Base-by-base conservation (phyloP, 129 eudicot species). In the Logfia minima region DNA sequence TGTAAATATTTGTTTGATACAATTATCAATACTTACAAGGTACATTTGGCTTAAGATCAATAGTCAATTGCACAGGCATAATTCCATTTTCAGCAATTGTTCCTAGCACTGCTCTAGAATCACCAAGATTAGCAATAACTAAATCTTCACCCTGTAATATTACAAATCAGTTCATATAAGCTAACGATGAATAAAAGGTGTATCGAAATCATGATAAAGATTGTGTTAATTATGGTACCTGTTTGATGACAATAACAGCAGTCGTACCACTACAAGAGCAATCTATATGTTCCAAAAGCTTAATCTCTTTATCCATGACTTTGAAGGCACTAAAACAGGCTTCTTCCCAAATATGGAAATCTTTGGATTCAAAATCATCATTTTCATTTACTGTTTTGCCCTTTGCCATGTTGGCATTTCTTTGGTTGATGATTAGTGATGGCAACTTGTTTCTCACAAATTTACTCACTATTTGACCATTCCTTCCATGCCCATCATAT, bases 41-140 rank as follows among this genome's bases (percentile, higher is more conserved):
- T 65, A 86, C 77, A 24, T 88, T 83, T 60, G 99, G 99, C 84
- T 94, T 94, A 23, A 91, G 82, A 77, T 94, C 99, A 16, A 81
- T 84, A 59, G 99, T 91, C 69, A 94, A 75, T 53, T 94, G 99
- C 71, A 89, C 86, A 17, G 97, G 88, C 74, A 29, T 53, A 59
- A 94, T 80, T 80, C 93, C 93, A 79, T 86, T 85, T 62, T 91
- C 86, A 8, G 87, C 73, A 29, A 78, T 86, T 3, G 89, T 89
- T 76, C 99, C 99, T 66, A 94, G 75, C 35, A 94, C 84, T 24
- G 94, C 99, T 70, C 99, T 78, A 5, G 99, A 91, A 85, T 94
- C 99, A 19, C 99, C 99, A 31, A 94, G 87, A 84, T 94, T 94
- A 13, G 93, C 96, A 17, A 94, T 80, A 37, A 87, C 75, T 78